A percentile compares a stretch with the other conserved stretches of the same genome.
phyloP scores from a whole-genome alignment of 73 alveolate species.

The Durusdinium trenchii region DNA sequence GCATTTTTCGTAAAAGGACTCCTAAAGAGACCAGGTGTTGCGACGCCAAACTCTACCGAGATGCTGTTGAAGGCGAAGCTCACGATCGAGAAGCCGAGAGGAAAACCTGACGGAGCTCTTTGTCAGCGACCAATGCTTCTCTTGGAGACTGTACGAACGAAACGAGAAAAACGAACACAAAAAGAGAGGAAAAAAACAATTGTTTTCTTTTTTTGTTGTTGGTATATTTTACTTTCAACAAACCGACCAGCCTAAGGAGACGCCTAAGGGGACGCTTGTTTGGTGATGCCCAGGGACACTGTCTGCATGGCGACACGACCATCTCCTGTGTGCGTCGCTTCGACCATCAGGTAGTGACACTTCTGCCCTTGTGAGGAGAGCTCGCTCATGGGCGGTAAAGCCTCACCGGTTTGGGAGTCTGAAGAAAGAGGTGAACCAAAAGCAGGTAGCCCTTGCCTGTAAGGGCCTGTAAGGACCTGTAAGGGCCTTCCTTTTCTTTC shows the following conservation, averaged over 20 bases:
- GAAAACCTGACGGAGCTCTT: slow-evolving; percentile 15
- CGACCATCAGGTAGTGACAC: slow-evolving; percentile 49
- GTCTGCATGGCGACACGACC: slow-evolving; percentile 40
- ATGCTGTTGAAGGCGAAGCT: slow-evolving; percentile 38
- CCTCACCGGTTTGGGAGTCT: background rate
- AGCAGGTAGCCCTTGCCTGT: too few species aligned
- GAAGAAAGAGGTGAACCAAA: background rate
- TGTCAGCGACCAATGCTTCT: too few species aligned
- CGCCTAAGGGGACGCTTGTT: too few species aligned
- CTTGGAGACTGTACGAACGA: background rate
- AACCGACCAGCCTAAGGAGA: too few species aligned
- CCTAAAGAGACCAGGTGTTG: too few species aligned
- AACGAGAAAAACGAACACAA: background rate
- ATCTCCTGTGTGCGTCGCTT: background rate
- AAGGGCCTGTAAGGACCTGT: too few species aligned
- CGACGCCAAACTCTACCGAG: background rate
- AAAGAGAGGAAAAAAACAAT: background rate
- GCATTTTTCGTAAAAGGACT: too few species aligned
- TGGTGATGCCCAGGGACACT: slow-evolving; percentile 8
- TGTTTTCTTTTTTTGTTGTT: background rate
- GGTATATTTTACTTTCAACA: too few species aligned
- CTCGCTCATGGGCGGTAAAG: slow-evolving; percentile 20
- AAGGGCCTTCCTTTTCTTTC: background rate
- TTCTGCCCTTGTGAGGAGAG: slow-evolving; percentile 32
- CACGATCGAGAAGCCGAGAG: slow-evolving; percentile 44